phyloP scores from a whole-genome alignment of 2,329 filamentous ascomycete genomes.

The Phaeophleospora eucalypticola region DNA sequence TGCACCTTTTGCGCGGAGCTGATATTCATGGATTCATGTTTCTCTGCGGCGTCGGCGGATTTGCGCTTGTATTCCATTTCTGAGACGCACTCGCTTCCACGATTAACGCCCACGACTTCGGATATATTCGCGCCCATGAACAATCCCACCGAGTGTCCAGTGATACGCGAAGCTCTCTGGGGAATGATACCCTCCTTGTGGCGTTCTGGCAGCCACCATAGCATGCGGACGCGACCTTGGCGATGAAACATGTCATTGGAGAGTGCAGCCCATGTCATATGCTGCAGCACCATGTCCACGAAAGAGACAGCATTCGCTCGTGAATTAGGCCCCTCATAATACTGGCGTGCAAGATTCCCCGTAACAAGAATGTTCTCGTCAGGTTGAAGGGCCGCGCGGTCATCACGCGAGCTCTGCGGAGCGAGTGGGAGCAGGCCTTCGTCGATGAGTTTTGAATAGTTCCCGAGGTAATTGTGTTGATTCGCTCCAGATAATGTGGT shows the following conservation, averaged over 20 bases:
- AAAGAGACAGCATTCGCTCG: background rate
- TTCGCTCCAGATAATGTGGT: constrained; percentile 28
- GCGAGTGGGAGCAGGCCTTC: constrained; percentile 39
- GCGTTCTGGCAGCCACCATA: constrained; percentile 65
- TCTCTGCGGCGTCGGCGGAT: no score
- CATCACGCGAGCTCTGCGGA: constrained; percentile 8
- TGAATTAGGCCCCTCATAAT: background rate
- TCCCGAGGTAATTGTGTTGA: constrained; percentile 20
- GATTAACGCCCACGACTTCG: constrained; percentile 21
- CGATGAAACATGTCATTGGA: constrained; percentile 54
- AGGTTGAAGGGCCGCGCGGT: constrained; percentile 43
- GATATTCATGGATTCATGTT: no score
- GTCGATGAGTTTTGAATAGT: constrained; percentile 51
- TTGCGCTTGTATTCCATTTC: no score
- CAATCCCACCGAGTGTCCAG: constrained; percentile 19
- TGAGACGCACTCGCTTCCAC: background rate
- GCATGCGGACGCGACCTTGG: constrained; percentile 74
- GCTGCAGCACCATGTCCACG: constrained; percentile 52
- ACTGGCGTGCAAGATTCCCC: constrained; percentile 32
- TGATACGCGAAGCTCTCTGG: constrained; percentile 29
- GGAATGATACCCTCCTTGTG: constrained; percentile 61
- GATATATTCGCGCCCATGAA: constrained; percentile 60
- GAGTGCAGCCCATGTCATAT: constrained; percentile 55
- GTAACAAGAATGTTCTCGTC: constrained; percentile 69
- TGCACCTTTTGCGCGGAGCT: no score